Percentiles rank a stretch among this genome's conserved stretches.
These are phyloP conservation scores for Ceratobasidium sp. DNA, from an alignment of 1,284 basidiomycete species.

Conservation along the genomic window DNA sequence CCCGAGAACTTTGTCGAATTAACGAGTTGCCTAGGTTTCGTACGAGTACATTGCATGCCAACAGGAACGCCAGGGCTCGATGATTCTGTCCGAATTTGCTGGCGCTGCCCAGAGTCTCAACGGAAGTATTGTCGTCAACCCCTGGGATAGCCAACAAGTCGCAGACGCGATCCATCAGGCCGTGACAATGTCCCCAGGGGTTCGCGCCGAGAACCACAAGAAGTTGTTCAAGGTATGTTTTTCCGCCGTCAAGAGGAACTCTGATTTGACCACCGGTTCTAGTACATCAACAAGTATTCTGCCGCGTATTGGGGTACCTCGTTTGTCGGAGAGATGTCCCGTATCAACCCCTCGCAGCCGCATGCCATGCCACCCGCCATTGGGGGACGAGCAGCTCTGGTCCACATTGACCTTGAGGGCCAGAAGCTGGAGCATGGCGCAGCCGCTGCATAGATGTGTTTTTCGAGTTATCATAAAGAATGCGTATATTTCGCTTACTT, in stretches of 20 bases:
- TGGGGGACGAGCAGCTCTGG: constrained; percentile 16
- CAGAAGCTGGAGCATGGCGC: constrained; percentile 50
- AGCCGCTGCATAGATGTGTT: constrained; percentile 30
- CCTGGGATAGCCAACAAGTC: constrained; percentile 95
- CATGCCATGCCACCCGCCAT: constrained; percentile 7
- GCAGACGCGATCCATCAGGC: constrained; percentile 96
- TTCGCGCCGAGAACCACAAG: constrained; percentile 89
- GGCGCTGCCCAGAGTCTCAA: constrained; percentile 97
- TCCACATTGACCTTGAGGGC: constrained; percentile 50
- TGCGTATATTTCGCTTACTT: constrained; percentile 3
- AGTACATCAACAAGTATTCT: constrained; percentile 93
- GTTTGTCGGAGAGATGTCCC: constrained; percentile 85
- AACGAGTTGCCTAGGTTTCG: constrained; percentile 77
- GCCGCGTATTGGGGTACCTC: constrained; percentile 93
- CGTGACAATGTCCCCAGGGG: constrained; percentile 86
- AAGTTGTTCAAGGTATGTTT: constrained; percentile 86
- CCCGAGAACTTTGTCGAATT: neutral
- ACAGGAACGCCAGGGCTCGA: constrained; percentile 90
- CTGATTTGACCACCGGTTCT: constrained; percentile 34
- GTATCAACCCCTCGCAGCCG: constrained; percentile 48
- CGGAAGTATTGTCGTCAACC: constrained; percentile 94
- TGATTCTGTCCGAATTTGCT: constrained; percentile 98
- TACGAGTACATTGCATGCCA: constrained; percentile 99
- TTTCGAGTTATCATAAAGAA: neutral
- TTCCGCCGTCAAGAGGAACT: constrained; percentile 11